phyloP scores from a whole-genome alignment of 2,329 filamentous ascomycete genomes.

The Colletotrichum orchidophilum region DNA sequence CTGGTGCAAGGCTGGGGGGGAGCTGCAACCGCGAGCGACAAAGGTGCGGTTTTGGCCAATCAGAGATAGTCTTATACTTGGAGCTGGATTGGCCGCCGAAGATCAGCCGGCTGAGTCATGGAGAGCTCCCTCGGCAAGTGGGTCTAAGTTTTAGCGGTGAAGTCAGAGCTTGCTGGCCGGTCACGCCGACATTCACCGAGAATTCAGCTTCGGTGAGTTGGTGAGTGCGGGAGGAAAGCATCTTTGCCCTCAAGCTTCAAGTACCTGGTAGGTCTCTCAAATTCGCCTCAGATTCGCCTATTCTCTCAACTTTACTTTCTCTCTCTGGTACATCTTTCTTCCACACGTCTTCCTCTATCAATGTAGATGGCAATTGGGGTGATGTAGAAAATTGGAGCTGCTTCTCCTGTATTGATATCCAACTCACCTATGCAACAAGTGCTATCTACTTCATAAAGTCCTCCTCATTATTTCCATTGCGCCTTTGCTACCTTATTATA shows the following conservation, averaged over 20 bases:
- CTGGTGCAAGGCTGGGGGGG: conserved; percentile 22
- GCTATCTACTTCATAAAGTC: neutral
- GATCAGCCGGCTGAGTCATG: conserved; percentile 27
- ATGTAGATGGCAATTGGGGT: too few relatives aligned
- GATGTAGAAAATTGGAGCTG: too few relatives aligned
- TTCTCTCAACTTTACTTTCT: too few relatives aligned
- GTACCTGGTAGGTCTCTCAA: too few relatives aligned
- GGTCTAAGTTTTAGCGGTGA: neutral
- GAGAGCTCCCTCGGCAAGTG: neutral
- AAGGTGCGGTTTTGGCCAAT: conserved; percentile 12
- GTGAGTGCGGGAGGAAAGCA: too few relatives aligned
- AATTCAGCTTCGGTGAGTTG: neutral
- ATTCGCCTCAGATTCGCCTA: too few relatives aligned
- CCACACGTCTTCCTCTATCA: too few relatives aligned
- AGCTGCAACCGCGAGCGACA: conserved; percentile 15
- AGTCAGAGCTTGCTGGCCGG: conserved; percentile 9
- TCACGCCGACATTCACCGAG: neutral
- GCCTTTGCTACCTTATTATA: neutral
- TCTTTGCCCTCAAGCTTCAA: too few relatives aligned
- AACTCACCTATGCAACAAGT: too few relatives aligned
- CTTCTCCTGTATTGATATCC: too few relatives aligned
- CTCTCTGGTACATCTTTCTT: too few relatives aligned
- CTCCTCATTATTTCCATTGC: neutral
- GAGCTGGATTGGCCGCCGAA: neutral
- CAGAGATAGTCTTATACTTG: neutral